A percentile compares a stretch with the other conserved stretches of the same genome.
Conservation (phyloP, 345 rosid genomes). For the Mallotus nudiflorus region DNA sequence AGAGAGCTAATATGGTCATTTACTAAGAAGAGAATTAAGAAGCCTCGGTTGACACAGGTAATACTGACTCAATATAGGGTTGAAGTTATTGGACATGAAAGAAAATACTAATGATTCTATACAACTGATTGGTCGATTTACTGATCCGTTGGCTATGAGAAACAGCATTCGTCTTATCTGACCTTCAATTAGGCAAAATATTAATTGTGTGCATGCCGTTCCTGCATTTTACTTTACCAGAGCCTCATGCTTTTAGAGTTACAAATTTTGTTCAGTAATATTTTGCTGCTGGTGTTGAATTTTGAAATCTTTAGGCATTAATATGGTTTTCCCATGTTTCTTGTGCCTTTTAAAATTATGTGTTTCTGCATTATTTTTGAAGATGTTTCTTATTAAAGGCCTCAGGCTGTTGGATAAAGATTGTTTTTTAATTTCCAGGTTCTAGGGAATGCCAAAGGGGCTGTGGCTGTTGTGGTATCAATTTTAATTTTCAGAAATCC, state of each 20-base stretch:
- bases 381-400: neutral
- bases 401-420: neutral
- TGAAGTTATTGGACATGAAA: too few species aligned
- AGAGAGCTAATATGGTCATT: too few species aligned
- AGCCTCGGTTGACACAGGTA: too few species aligned
- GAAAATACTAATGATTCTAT: too few species aligned
- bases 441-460: constrained; percentile 98
- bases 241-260: neutral
- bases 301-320: neutral
- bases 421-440: constrained; percentile 50
- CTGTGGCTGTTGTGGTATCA: constrained; percentile 96
- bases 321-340: neutral
- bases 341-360: neutral
- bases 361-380: neutral
- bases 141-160: too few species aligned
- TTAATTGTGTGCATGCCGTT: too few species aligned
- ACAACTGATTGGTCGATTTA: too few species aligned
- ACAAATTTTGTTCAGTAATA: neutral
- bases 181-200: too few species aligned
- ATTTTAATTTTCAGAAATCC: constrained; percentile 95
- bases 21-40: too few species aligned
- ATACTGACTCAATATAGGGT: too few species aligned
- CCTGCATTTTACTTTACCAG: neutral
- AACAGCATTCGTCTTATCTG: too few species aligned
- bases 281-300: neutral